Conservation (phyloP, 1,284 basidiomycete genomes). For the Apiotrichum domesticum region DNA sequence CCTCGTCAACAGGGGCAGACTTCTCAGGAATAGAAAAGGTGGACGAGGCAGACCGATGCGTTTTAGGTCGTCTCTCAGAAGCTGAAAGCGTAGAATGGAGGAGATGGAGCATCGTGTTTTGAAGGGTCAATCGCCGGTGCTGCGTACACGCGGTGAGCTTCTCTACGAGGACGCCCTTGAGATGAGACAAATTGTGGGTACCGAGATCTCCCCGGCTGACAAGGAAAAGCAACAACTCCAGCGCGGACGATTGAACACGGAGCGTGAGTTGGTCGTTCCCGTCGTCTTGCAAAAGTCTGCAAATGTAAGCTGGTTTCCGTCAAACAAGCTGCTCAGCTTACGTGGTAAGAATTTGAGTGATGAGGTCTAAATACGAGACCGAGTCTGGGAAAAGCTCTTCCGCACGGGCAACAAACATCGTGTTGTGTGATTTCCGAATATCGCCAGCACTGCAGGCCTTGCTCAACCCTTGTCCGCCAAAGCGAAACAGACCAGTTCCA, state of each 20-base stretch:
- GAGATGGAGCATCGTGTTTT: constrained; percentile 87
- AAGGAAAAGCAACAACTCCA: constrained; percentile 77
- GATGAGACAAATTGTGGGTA: constrained; percentile 53
- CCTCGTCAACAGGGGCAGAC: neutral
- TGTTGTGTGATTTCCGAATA: constrained; percentile 19
- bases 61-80: constrained; percentile 8
- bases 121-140: constrained; percentile 64
- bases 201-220: constrained; percentile 73
- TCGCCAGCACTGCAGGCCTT: constrained; percentile 27
- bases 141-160: constrained; percentile 72
- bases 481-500: constrained; percentile 69
- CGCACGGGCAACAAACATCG: constrained; percentile 2
- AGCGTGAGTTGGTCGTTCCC: constrained; percentile 48
- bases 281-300: constrained; percentile 11
- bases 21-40: constrained; percentile 17
- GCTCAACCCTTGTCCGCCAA: constrained; percentile 69
- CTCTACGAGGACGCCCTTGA: constrained; percentile 66
- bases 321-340: neutral
- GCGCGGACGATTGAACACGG: constrained; percentile 63
- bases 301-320: neutral
- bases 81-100: constrained; percentile 72
- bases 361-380: constrained; percentile 15
- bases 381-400: constrained; percentile 11
- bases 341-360: constrained; percentile 9
- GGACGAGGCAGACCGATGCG: constrained; percentile 24